Conservation (phyloP, 768 basidiomycete genomes). For the Phlegmacium glaucopus region DNA sequence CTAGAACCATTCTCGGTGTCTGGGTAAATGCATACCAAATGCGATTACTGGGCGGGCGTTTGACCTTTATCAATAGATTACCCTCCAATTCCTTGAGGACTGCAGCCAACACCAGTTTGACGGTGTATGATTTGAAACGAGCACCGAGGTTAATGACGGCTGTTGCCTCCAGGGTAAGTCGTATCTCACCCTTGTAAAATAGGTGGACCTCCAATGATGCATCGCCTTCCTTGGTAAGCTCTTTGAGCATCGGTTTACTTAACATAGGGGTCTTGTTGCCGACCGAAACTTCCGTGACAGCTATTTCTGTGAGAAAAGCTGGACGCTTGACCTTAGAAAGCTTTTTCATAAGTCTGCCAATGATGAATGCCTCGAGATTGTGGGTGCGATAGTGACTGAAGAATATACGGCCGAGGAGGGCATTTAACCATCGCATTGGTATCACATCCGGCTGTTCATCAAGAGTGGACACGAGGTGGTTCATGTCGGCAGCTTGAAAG, state of each 20-base stretch:
- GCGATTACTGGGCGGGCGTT: constrained; percentile 92
- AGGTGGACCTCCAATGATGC: constrained; percentile 86
- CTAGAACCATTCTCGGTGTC: constrained; percentile 81
- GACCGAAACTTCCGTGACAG: constrained; percentile 86
- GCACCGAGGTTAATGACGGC: constrained; percentile 83
- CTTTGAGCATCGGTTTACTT: constrained; percentile 98
- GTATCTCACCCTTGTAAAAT: constrained; percentile 81
- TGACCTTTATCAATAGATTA: constrained; percentile 84
- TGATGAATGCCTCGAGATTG: constrained; percentile 78
- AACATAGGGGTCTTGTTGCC: constrained; percentile 82
- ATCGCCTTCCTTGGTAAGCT: constrained; percentile 91
- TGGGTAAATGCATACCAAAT: constrained; percentile 96
- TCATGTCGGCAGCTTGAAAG: constrained; percentile 80
- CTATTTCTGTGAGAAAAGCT: constrained; percentile 77
- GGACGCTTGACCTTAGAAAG: constrained; percentile 89
- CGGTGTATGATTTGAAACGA: constrained; percentile 84
- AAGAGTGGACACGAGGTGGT: constrained; percentile 73
- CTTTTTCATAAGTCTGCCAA: constrained; percentile 89
- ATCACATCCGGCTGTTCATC: constrained; percentile 95
- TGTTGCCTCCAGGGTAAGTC: constrained; percentile 87
- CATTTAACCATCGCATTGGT: constrained; percentile 97
- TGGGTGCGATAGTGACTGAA: constrained; percentile 89
- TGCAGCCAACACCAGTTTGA: constrained; percentile 86
- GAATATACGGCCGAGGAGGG: constrained; percentile 87
- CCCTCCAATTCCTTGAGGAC: constrained; percentile 90